These are phyloP conservation scores for Lojkania enalia DNA, from an alignment of 2,329 filamentous ascomycete species.

Conservation along the genomic window DNA sequence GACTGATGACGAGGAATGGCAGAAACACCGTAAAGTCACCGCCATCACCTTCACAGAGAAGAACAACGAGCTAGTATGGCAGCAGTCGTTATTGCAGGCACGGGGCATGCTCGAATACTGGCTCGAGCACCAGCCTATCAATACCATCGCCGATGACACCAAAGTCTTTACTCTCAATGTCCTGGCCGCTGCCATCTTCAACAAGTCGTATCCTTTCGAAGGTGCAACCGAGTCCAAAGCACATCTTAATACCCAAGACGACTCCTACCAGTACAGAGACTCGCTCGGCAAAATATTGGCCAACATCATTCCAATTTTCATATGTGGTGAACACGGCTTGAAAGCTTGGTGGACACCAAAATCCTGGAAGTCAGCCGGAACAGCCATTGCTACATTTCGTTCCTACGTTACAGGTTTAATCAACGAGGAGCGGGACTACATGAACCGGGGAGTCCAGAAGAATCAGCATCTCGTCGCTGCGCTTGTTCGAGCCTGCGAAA, in stretches of 20 bases:
- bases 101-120: conserved; percentile 23
- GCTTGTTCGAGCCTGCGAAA: conserved; percentile 14
- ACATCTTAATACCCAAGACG: conserved; percentile 2
- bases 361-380: conserved; percentile 9
- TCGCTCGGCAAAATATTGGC: conserved; percentile 13
- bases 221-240: conserved; percentile 2
- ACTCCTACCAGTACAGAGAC: conserved; percentile 15
- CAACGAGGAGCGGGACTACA: conserved; percentile 10
- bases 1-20: conserved; percentile 30
- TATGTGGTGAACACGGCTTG: conserved; percentile 14
- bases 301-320: conserved; percentile 14
- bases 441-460: conserved; percentile 3
- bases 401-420: conserved; percentile 12
- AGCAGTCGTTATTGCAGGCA: conserved; percentile 16
- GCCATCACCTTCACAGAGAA: conserved; percentile 28
- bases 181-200: conserved; percentile 15
- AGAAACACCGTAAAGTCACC: conserved; percentile 29
- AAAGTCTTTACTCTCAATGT: conserved; percentile 20
- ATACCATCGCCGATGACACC: conserved; percentile 10
- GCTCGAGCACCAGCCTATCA: conserved; percentile 9
- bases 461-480: conserved; percentile 12
- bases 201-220: conserved; percentile 14
- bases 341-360: conserved; percentile 14
- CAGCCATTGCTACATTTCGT: conserved; percentile 11
- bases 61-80: conserved; percentile 33